Evolutionary conservation across 495 filamentous ascomycete genomes (phyloP).

Genomic region (Sordaria brevicollis): DNA sequence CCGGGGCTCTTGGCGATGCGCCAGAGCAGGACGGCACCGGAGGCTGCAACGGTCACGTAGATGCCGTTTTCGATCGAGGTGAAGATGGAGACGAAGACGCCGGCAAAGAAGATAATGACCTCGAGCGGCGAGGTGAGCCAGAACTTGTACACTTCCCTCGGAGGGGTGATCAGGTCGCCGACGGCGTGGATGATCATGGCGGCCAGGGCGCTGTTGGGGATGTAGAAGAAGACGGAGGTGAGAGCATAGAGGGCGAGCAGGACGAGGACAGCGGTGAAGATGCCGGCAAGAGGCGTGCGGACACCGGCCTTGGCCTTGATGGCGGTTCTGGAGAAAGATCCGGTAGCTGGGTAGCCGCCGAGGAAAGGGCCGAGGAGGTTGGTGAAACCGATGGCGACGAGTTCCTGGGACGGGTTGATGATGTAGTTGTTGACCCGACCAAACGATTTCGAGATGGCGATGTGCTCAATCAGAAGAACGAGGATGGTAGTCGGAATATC

Average conservation of each 20-base stretch:
- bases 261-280: conserved; percentile 42
- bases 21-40: conserved; percentile 33
- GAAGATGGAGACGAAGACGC: conserved; percentile 42
- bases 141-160: conserved; percentile 36
- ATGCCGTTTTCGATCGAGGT: conserved; percentile 43
- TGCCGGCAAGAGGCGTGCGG: conserved; percentile 41
- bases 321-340: conserved; percentile 41
- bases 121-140: conserved; percentile 42
- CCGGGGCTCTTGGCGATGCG: conserved; percentile 37
- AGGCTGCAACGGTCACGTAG: conserved; percentile 36
- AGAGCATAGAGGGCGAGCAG: conserved; percentile 43
- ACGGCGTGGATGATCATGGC: conserved; percentile 46
- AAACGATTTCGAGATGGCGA: conserved; percentile 45
- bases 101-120: conserved; percentile 41
- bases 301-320: conserved; percentile 42
- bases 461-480: conserved; percentile 44
- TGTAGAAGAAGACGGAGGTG: conserved; percentile 42
- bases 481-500: conserved; percentile 33
- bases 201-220: conserved; percentile 33
- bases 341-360: conserved; percentile 42
- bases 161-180: conserved; percentile 39
- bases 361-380: conserved; percentile 44
- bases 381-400: conserved; percentile 43
- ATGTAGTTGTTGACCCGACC: conserved; percentile 45
- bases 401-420: conserved; percentile 43